phyloP scores from a whole-genome alignment of 2,329 filamentous ascomycete genomes.

The Trichoderma hamatum region DNA sequence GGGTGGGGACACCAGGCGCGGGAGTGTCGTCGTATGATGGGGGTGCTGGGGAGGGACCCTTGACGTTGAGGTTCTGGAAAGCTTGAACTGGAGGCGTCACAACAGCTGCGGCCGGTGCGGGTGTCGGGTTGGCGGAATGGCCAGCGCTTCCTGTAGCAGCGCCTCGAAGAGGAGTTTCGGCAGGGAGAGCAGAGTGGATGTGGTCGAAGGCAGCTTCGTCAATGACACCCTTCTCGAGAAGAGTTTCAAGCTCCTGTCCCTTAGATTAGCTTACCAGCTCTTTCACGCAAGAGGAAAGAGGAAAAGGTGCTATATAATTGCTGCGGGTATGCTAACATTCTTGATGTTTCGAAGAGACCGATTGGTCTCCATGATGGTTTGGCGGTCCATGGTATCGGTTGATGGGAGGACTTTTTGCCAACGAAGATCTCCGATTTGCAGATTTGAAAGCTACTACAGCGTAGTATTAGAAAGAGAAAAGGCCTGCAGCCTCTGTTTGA shows the following conservation, averaged over 20 bases:
- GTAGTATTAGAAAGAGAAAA: neutral
- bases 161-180: conserved; percentile 59
- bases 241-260: conserved; percentile 83
- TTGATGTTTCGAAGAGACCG: conserved; percentile 86
- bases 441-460: neutral
- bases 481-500: neutral
- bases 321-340: conserved; percentile 59
- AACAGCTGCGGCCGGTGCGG: conserved; percentile 36
- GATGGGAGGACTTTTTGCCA: neutral
- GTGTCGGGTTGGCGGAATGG: conserved; percentile 37
- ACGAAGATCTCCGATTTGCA: neutral
- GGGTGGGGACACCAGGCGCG: conserved; percentile 47
- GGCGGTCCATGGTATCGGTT: conserved; percentile 53
- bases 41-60: conserved; percentile 46
- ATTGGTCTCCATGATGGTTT: conserved; percentile 71
- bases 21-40: conserved; percentile 57
- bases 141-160: conserved; percentile 38
- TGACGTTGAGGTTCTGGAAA: conserved; percentile 48
- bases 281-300: neutral
- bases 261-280: conserved; percentile 22
- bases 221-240: conserved; percentile 81
- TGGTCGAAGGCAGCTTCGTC: conserved; percentile 72
- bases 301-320: neutral
- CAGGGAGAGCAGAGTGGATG: conserved; percentile 74
- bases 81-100: conserved; percentile 42